Evolutionary conservation across 257 asterid species (phyloP), one percentile per base, ranked within the genome.

Genomic region (Solanum pinnatisectum): DNA sequence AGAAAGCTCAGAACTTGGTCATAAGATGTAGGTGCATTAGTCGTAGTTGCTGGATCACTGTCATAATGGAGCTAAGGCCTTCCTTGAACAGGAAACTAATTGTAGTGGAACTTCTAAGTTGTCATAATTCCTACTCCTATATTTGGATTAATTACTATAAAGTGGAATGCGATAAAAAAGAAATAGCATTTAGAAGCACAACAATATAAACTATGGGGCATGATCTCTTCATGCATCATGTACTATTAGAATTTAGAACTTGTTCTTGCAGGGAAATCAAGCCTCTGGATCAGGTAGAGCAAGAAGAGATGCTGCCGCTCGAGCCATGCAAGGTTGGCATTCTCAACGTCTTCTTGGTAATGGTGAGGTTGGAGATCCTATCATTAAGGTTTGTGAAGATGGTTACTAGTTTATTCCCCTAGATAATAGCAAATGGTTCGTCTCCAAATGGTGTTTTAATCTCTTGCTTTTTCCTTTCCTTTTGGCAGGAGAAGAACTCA

Each of bases 301-400:
- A 87, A 94, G 99, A 91, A 93, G 99, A 91, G 98, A 95, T 93
- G 98, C 98, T 63, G 99, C 98, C 35, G 98, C 99, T 88, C 99
- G 99, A 89, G 99, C 99, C 89, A 96, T 96, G 98, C 98, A 96
- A 90, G 99, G 99, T 88, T 96, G 99, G 98, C 99, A 95, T 87
- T 93, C 98, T 87, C 97, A 94, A 90, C 96, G 98, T 56, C 96
- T 93, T 91, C 94, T 94, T 59, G 95, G 96, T 87, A 94, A 94
- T 90, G 98, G 98, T 76, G 99, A 96, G 93, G 95, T 95, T 89
- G 98, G 95, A 83, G 98, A 95, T 92, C 97, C 99, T 85, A 93
- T 95, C 88, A 91, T 96, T 90, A 96, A 95, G 98, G 99, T 94
- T 60, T 87, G 91, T 89, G 42, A 33, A 14, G 36, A 87, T 49